A percentile compares a stretch with the other conserved stretches of the same genome.
phyloP scores from a whole-genome alignment of 2,329 filamentous ascomycete species.

The Eurotiales sp. region DNA sequence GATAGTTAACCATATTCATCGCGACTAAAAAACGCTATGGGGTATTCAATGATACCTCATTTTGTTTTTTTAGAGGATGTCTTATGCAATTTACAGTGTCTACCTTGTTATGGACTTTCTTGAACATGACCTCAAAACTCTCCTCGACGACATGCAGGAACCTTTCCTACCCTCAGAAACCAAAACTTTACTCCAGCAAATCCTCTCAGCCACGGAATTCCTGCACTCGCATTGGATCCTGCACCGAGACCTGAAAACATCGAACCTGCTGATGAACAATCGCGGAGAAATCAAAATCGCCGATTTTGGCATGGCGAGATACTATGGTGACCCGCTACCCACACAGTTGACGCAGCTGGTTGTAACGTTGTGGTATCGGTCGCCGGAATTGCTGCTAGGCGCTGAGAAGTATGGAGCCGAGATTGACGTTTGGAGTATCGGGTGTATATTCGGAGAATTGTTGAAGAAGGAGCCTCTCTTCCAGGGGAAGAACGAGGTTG shows the following conservation, averaged over 20 bases:
- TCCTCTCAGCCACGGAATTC: conserved; percentile 75
- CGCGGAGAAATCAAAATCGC: conserved; percentile 91
- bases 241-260: conserved; percentile 89
- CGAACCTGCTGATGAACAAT: conserved; percentile 92
- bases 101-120: conserved; percentile 96
- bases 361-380: conserved; percentile 94
- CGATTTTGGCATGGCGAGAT: conserved; percentile 96
- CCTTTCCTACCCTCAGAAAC: conserved; percentile 89
- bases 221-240: conserved; percentile 89
- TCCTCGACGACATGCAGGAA: conserved; percentile 91
- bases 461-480: conserved; percentile 77
- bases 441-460: conserved; percentile 93
- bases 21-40: background rate
- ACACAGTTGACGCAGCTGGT: conserved; percentile 84
- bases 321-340: conserved; percentile 70
- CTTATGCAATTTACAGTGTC: conserved; percentile 54
- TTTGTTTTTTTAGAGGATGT: background rate
- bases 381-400: conserved; percentile 85
- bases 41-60: conserved; percentile 14
- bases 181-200: conserved; percentile 83
- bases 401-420: conserved; percentile 68
- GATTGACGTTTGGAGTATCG: conserved; percentile 93
- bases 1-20: conserved; percentile 30
- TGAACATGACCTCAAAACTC: conserved; percentile 91
- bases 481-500: conserved; percentile 87